Base-by-base conservation (phyloP, 768 basidiomycete species). In the Trametes gibbosa region DNA sequence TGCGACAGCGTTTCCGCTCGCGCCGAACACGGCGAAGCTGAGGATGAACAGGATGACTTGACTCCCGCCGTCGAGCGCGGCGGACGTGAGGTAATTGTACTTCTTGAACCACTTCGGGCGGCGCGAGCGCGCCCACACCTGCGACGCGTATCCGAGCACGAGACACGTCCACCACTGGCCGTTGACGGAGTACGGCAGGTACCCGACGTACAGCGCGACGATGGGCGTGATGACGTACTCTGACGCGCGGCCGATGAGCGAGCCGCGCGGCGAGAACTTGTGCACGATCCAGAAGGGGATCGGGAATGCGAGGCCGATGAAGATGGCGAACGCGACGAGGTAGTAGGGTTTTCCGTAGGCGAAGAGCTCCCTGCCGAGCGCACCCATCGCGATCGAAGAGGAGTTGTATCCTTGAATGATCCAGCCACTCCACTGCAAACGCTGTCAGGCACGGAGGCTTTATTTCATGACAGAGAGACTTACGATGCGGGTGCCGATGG, bases 141-240 rank as follows among this genome's bases (percentile, higher is more conserved):
- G 81, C 5, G 77, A 75, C 17, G 68, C 67, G 50, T 78, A 69
- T 3, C 82, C 82, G 53, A 84, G 81, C 24, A 83, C 69, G 46
- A 81, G 62, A 58, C 81, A 82, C 6, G 79, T 77, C 75, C 79
- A 81, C 78, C 80, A 82, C 72, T 80, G 77, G 13, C 80, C 80
- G 62, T 83, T 81, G 47, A 82, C 79, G 1, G 79, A 80, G 69
- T 80, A 82, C 6, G 80, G 79, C 34, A 82, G 70, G 66, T 66
- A 70, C 42, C 72, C 70, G 40, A 70, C 60, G 64, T 72, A 72
- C 43, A 69, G 73, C 35, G 75, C 64, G 46, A 81, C 66, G 59
- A 82, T 77, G 13, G 79, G 81, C 19, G 79, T 68, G 65, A 81
- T 77, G 66, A 80, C 67, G 63, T 79, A 80, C 47, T 73, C 75